Conservation (phyloP, 108 stramenopile genomes). For the Conticribra weissflogii region DNA sequence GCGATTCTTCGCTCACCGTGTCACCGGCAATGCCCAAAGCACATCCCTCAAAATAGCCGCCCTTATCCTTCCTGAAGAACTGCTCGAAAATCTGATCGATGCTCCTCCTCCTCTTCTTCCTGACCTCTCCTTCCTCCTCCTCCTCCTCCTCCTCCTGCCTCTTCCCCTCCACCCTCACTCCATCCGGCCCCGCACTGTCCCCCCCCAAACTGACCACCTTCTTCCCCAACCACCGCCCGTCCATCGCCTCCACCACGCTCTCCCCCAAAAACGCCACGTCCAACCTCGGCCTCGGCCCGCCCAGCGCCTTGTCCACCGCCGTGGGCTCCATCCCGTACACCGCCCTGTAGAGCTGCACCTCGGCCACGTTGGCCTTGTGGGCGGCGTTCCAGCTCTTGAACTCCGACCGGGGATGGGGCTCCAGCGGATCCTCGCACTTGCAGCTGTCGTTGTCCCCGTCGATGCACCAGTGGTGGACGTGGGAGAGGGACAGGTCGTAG, state of each 20-base stretch:
- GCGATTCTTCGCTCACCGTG: constrained; percentile 36
- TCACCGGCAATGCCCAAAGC: constrained; percentile 75
- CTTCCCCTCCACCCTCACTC: constrained; percentile 6
- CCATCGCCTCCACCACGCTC: constrained; percentile 81
- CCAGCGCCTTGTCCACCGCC: constrained; percentile 22
- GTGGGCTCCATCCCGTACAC: constrained; percentile 25
- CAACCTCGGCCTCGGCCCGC: constrained; percentile 22
- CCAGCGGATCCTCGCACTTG: constrained; percentile 77
- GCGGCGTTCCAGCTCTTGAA: constrained; percentile 62
- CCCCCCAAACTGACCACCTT: constrained; percentile 1
- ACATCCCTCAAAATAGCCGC: constrained; percentile 37
- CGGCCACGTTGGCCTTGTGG: constrained; percentile 59
- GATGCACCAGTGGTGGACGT: constrained; percentile 83
- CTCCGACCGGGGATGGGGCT: constrained; percentile 52
- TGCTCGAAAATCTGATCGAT: constrained; percentile 40
- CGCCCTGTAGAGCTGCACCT: constrained; percentile 41
- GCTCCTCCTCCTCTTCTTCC: neutral
- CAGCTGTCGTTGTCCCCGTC: constrained; percentile 67
- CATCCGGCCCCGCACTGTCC: constrained; percentile 12
- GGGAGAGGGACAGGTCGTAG: constrained; percentile 63
- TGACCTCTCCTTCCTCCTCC: constrained; percentile 14
- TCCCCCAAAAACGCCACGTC: constrained; percentile 87
- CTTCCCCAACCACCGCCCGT: constrained; percentile 83
- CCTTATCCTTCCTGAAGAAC: constrained; percentile 45
- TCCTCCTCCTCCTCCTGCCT: constrained; percentile 26